Evolutionary conservation across 2,329 filamentous ascomycete genomes (phyloP), one percentile per base, ranked within the genome.

Genomic region (Fusarium euwallaceae): DNA sequence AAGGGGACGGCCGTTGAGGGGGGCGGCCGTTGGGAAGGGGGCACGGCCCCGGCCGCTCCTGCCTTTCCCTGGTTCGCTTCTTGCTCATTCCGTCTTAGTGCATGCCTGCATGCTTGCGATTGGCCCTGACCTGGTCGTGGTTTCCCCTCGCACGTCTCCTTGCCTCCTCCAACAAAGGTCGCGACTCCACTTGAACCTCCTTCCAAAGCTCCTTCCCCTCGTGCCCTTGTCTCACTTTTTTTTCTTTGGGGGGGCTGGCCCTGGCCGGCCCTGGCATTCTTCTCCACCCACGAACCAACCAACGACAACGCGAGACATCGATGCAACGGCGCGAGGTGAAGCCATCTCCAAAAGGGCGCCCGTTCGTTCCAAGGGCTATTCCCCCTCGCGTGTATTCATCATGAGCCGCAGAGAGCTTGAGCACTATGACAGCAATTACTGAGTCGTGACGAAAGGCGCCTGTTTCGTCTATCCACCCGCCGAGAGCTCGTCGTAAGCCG

Each of bases 11-110:
- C 74, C 75, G 76, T 78, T 78, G 75, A 78, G 76, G 67, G 63
- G 75, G 74, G 74, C 76, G 76, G 75, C 75, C 75, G 76, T 78
- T 78, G 75, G 61, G 74, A 78, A 76, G 76, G 76, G 70, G 74
- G 76, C 75, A 78, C 76, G 76, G 76, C 73, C 76, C 76, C 75
- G 66, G 72, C 76, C 74, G 76, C 67, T 71, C 71, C 74, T 77
- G 71, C 71, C 58, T 72, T 78, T 78, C 69, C 67, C 72, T 73
- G 72, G 72, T 66, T 75, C 62, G 72, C 72, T 70, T 73, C 61
- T 75, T 63, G 69, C 45, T 67, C 62, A 51, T 64, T 74, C 43
- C 48, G 61, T 74, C 72, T 56, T 75, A 75, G 72, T 73, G 72
- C 53, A 67, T 70, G 66, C 55, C 16, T 29, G 29, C 32, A 41